Conservation (phyloP, 257 asterid species). For the Lycium barbarum region DNA sequence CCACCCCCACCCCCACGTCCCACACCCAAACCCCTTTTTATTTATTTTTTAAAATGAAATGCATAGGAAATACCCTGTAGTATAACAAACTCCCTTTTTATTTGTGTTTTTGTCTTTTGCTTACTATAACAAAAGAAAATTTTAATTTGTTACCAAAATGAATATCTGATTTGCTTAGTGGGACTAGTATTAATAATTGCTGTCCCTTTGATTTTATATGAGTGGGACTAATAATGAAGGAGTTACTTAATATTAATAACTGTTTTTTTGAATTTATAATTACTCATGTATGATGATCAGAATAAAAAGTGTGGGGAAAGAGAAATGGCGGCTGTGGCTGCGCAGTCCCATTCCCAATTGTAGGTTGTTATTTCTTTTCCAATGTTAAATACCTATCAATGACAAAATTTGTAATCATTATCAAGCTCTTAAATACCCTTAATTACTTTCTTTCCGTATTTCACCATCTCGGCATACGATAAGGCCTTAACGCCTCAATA, state of each 20-base stretch:
- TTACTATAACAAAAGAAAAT: not conserved
- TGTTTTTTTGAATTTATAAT: too few relatives aligned
- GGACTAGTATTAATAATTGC: constrained; percentile 16
- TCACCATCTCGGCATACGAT: not conserved
- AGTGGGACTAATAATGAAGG: constrained; percentile 27
- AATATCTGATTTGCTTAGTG: not conserved
- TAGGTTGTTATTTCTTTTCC: not conserved
- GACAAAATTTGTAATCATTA: constrained; percentile 43
- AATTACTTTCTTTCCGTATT: not conserved
- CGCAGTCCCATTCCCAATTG: not conserved
- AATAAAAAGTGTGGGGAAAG: constrained; percentile 26
- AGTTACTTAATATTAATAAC: not conserved
- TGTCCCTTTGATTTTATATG: constrained; percentile 18
- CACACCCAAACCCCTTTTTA: not conserved
- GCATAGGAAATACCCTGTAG: not conserved
- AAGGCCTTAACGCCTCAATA: constrained; percentile 1
- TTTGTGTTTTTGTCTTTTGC: not conserved
- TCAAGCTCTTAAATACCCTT: constrained; percentile 55
- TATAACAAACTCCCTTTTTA: not conserved
- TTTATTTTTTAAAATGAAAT: not conserved
- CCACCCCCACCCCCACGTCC: not conserved
- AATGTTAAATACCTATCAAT: constrained; percentile 8
- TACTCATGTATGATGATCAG: constrained; percentile 40
- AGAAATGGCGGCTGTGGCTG: constrained; percentile 69
- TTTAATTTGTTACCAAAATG: not conserved